Base-by-base conservation (phyloP, 2,329 filamentous ascomycete species). In the Penicillium sp. region DNA sequence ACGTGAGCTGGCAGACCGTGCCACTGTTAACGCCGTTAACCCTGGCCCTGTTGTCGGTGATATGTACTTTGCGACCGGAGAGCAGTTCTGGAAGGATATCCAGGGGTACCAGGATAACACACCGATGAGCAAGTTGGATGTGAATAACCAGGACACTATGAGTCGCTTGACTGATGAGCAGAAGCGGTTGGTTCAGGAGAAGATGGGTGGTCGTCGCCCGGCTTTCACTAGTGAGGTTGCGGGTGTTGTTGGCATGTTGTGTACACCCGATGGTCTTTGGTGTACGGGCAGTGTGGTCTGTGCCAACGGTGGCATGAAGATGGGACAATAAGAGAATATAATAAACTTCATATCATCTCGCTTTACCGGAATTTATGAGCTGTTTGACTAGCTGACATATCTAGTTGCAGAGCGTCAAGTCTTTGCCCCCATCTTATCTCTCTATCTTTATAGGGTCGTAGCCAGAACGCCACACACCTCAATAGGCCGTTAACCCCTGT, bases 241-340 rank as follows among this genome's bases (percentile, higher is more conserved):
- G 0, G 90, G 89, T 0, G 83, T 91, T 6, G 86, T 92, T 19
- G 89, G 83, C 2, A 91, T 93, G 88, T 75, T 93, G 23, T 91
- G 89, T 70, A 82, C 83, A 6, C 79, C 81, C 6, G 90, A 93
- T 70, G 82, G 84, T n/a, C 83, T 79, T 8, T 93, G 89, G 89
- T 88, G 86, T 68, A 94, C 90, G 0, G 90, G 90, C 1, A 89
- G 88, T 73, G 88, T 92, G 25, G 83, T 94, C 4, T 90, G 87
- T 76, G 89, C 89, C 8, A 93, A 93, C 70, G 90, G 90, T 1
- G 90, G 90, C 7, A 87, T 91, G 84, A 82, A 80, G 59, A 83
- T 86, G 75, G 65, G 58, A 12, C 38, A 59, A 35, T 67, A 60
- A 51, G 45, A 15, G 5, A 15, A 13, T 33, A 33, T 33, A 33